Conservation (phyloP, 2,329 filamentous ascomycete species). For the Aspergillus neoniger region DNA sequence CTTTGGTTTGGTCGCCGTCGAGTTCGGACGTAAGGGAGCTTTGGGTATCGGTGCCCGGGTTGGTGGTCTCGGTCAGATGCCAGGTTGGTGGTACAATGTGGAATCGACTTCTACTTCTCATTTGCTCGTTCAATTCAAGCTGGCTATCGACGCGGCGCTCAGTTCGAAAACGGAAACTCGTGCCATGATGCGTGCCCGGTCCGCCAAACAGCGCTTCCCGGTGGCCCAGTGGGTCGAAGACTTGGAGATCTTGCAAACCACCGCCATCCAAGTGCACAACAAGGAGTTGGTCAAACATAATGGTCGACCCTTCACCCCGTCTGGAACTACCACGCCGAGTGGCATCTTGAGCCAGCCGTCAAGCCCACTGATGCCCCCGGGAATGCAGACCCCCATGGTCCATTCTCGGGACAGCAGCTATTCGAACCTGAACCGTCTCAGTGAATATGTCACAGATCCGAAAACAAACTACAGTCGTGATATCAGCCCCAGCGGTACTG, state of each 20-base stretch:
- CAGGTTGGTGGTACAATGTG: constrained; percentile 69
- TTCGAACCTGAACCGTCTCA: constrained; percentile 29
- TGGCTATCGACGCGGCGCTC: constrained; percentile 61
- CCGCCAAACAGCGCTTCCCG: constrained; percentile 66
- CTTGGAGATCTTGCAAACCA: constrained; percentile 62
- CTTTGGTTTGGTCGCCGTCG: constrained; percentile 67
- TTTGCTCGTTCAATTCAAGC: constrained; percentile 64
- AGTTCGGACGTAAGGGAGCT: constrained; percentile 68
- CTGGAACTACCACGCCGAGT: constrained; percentile 38
- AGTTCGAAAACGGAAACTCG: constrained; percentile 57
- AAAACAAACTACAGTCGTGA: constrained; percentile 40
- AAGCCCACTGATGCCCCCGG: constrained; percentile 28
- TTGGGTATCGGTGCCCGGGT: constrained; percentile 66
- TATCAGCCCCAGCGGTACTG: constrained; percentile 30
- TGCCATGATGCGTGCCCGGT: constrained; percentile 64
- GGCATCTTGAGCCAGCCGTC: constrained; percentile 22
- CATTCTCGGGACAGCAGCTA: constrained; percentile 31
- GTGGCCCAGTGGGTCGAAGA: constrained; percentile 67
- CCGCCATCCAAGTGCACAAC: constrained; percentile 59
- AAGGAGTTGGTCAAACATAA: constrained; percentile 40
- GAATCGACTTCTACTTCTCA: constrained; percentile 64
- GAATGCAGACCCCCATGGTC: constrained; percentile 30
- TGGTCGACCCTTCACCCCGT: constrained; percentile 35
- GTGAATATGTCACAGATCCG: constrained; percentile 28
- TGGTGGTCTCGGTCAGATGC: constrained; percentile 68